A percentile compares a stretch with the other conserved stretches of the same genome.
Evolutionary conservation across 2,329 filamentous ascomycete genomes (phyloP).

Genomic region (Beauveria scarabaeidicola): DNA sequence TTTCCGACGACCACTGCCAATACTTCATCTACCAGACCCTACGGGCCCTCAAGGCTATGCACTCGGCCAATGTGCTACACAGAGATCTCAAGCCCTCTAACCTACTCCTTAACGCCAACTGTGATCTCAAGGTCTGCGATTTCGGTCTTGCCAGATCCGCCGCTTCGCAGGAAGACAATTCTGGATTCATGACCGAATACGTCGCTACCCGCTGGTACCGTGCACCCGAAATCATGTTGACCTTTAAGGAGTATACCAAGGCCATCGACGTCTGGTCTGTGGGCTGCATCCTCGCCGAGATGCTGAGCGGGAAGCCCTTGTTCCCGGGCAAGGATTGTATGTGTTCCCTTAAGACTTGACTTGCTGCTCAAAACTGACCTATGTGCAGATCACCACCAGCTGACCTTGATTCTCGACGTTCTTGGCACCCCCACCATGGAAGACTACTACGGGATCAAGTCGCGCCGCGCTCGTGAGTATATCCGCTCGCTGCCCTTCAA

Average conservation of each 20-base stretch:
- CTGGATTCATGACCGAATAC: slow-evolving; percentile 99
- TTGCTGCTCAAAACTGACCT: background rate
- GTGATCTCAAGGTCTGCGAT: slow-evolving; percentile 97
- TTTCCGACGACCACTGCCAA: slow-evolving; percentile 98
- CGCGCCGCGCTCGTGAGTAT: slow-evolving; percentile 91
- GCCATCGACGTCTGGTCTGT: slow-evolving; percentile 99
- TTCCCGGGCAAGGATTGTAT: slow-evolving; percentile 98
- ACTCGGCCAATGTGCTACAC: slow-evolving; percentile 96
- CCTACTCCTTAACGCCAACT: slow-evolving; percentile 93
- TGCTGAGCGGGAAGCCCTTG: slow-evolving; percentile 95
- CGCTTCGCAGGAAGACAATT: slow-evolving; percentile 96
- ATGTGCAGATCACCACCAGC: slow-evolving; percentile 79
- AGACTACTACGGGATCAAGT: slow-evolving; percentile 99
- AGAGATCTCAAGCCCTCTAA: slow-evolving; percentile 97
- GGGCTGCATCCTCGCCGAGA: slow-evolving; percentile 94
- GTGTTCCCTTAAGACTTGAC: slow-evolving; percentile 30
- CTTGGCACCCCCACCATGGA: slow-evolving; percentile 98
- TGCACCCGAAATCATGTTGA: slow-evolving; percentile 99
- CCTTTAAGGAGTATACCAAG: slow-evolving; percentile 99
- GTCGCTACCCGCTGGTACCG: slow-evolving; percentile 98
- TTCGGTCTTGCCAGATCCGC: slow-evolving; percentile 94
- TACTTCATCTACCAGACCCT: slow-evolving; percentile 99
- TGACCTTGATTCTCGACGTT: slow-evolving; percentile 94
- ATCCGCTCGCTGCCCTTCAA: slow-evolving; percentile 97
- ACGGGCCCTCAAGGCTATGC: slow-evolving; percentile 96